A percentile compares a stretch with the other conserved stretches of the same genome.
Conservation (phyloP, 1,284 basidiomycete genomes). For the Ganoderma lingzhi region DNA sequence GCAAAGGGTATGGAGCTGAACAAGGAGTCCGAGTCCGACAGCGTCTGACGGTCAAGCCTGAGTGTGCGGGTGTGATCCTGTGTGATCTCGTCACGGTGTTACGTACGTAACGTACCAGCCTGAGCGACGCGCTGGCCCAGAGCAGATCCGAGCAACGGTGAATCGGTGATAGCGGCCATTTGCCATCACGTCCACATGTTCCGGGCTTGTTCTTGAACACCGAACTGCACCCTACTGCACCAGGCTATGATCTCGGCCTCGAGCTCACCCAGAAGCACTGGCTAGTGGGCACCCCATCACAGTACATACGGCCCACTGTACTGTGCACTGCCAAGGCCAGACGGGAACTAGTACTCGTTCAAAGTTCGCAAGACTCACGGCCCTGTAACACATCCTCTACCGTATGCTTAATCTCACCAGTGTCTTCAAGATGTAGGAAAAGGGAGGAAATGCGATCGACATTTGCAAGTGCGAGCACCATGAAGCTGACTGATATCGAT, state of each 20-base stretch:
- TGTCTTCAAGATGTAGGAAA: too few relatives aligned
- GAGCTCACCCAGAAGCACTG: neutral
- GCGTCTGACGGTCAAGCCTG: neutral
- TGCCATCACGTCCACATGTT: neutral
- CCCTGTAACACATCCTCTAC: too few relatives aligned
- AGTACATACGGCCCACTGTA: neutral
- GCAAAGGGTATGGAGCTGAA: neutral
- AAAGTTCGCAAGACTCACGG: too few relatives aligned
- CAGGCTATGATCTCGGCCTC: neutral
- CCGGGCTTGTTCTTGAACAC: neutral
- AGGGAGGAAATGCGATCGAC: too few relatives aligned
- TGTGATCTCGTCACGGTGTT: slow-evolving; percentile 6
- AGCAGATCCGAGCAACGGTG: neutral
- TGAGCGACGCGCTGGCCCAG: too few relatives aligned
- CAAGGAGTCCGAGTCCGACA: neutral
- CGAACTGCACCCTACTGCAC: neutral
- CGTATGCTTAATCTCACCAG: too few relatives aligned
- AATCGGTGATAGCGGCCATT: neutral
- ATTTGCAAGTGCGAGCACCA: too few relatives aligned
- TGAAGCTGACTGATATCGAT: too few relatives aligned
- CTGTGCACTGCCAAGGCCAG: neutral
- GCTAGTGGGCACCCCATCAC: too few relatives aligned
- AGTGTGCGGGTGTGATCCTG: neutral
- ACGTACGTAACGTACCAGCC: neutral
- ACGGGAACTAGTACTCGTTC: too few relatives aligned